These are phyloP conservation scores for Ophiostoma piceae DNA, from an alignment of 2,329 filamentous ascomycete genomes.

Conservation along the genomic window DNA sequence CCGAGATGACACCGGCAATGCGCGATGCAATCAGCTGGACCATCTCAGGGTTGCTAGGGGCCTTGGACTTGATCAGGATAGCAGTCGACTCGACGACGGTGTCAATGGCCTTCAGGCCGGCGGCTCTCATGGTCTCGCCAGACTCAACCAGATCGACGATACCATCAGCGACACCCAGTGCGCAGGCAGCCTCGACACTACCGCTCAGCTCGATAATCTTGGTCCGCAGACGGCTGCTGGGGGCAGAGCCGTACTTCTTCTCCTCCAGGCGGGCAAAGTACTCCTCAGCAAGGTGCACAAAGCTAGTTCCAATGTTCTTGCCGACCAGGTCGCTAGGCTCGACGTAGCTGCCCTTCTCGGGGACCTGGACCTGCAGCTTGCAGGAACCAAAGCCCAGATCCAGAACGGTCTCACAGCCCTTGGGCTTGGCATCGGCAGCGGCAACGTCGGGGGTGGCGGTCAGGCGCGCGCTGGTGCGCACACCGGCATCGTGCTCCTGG, in stretches of 20 bases:
- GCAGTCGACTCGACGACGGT: conserved; percentile 86
- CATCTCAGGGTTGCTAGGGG: conserved; percentile 71
- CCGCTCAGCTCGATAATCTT: conserved; percentile 92
- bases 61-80: conserved; percentile 85
- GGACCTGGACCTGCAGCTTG: conserved; percentile 95
- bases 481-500: conserved; percentile 73
- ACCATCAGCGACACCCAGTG: conserved; percentile 89
- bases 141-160: conserved; percentile 98
- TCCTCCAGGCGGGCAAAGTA: conserved; percentile 79
- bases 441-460: conserved; percentile 37
- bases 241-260: conserved; percentile 40
- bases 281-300: conserved; percentile 73
- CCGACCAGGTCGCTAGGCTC: conserved; percentile 75
- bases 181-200: conserved; percentile 95
- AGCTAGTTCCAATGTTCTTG: conserved; percentile 92
- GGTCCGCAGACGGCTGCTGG: conserved; percentile 60
- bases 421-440: conserved; percentile 38
- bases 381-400: conserved; percentile 87
- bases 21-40: conserved; percentile 80
- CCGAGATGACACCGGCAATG: conserved; percentile 90
- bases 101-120: conserved; percentile 87
- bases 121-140: conserved; percentile 95
- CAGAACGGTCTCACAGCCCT: conserved; percentile 76
- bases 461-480: conserved; percentile 46
- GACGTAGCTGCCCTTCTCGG: conserved; percentile 69